Conservation (phyloP, 2,329 filamentous ascomycete genomes). For the Dissoconium aciculare region DNA sequence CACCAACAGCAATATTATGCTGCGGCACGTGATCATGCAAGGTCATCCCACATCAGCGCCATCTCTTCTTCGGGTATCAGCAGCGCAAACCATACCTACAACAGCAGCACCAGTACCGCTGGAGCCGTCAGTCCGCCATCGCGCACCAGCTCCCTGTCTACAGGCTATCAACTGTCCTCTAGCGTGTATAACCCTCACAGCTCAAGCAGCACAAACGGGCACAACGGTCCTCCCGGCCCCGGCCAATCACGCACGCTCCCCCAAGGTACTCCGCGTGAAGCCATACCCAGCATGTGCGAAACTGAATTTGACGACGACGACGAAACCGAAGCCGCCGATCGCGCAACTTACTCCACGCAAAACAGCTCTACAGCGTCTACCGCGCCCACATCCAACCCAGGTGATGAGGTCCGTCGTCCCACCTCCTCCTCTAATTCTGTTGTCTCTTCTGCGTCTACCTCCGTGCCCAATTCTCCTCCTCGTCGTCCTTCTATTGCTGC, state of each 20-base stretch:
- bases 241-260: slow-evolving; percentile 6
- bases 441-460: no score
- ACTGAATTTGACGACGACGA: slow-evolving; percentile 15
- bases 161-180: slow-evolving; percentile 7
- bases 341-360: no score
- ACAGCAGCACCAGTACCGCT: slow-evolving; percentile 1
- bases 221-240: slow-evolving; percentile 4
- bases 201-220: no score
- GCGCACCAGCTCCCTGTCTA: slow-evolving; percentile 1
- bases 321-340: slow-evolving; percentile 16
- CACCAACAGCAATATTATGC: slow-evolving; percentile 8
- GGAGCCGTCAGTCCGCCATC: neutral
- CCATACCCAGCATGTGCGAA: slow-evolving; percentile 14
- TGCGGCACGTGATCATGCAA: slow-evolving; percentile 6
- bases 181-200: slow-evolving; percentile 3
- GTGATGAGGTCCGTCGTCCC: no score
- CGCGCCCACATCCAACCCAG: no score
- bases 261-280: slow-evolving; percentile 6
- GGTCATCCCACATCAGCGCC: slow-evolving; percentile 8
- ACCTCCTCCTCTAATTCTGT: no score
- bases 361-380: no score
- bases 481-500: no score
- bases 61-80: no score
- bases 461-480: no score
- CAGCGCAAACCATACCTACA: slow-evolving; percentile 4